Conservation (phyloP, 2,329 filamentous ascomycete species). For the Ceratocystis lukuohia region DNA sequence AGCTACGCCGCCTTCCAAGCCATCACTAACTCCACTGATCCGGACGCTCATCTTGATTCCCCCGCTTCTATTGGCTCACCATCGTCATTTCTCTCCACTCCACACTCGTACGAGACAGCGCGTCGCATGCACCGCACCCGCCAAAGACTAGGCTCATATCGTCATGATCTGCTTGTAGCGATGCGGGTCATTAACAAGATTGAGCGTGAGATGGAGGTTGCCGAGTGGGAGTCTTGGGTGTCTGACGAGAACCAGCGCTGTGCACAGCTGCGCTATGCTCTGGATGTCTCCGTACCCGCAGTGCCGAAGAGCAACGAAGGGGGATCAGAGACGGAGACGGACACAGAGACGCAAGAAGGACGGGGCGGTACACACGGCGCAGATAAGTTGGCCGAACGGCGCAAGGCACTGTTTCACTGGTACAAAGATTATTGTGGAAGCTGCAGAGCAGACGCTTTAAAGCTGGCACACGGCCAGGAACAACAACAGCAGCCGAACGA, state of each 20-base stretch:
- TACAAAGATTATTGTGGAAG: constrained; percentile 43
- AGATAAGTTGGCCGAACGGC: constrained; percentile 25
- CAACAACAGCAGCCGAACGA: neutral
- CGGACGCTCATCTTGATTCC: constrained; percentile 43
- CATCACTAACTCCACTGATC: constrained; percentile 44
- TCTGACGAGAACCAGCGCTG: constrained; percentile 65
- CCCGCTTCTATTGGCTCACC: constrained; percentile 33
- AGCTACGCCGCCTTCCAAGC: constrained; percentile 49
- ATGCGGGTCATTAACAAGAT: constrained; percentile 81
- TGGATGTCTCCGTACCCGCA: neutral
- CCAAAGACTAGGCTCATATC: constrained; percentile 67
- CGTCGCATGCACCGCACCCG: constrained; percentile 63
- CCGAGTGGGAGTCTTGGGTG: constrained; percentile 92
- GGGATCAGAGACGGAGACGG: constrained; percentile 18
- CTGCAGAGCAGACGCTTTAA: constrained; percentile 35
- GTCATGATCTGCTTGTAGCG: constrained; percentile 82
- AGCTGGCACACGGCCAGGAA: constrained; percentile 19
- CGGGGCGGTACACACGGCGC: constrained; percentile 25
- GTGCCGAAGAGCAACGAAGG: too few relatives aligned
- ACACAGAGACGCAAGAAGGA: constrained; percentile 27
- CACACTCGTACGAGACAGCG: constrained; percentile 30
- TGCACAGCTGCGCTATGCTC: constrained; percentile 36
- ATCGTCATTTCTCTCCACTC: constrained; percentile 35
- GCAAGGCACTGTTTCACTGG: constrained; percentile 35
- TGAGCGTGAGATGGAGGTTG: constrained; percentile 70